These are phyloP conservation scores for Aquilaria agallochum DNA, from an alignment of 441 rosid species.

Conservation along the genomic window DNA sequence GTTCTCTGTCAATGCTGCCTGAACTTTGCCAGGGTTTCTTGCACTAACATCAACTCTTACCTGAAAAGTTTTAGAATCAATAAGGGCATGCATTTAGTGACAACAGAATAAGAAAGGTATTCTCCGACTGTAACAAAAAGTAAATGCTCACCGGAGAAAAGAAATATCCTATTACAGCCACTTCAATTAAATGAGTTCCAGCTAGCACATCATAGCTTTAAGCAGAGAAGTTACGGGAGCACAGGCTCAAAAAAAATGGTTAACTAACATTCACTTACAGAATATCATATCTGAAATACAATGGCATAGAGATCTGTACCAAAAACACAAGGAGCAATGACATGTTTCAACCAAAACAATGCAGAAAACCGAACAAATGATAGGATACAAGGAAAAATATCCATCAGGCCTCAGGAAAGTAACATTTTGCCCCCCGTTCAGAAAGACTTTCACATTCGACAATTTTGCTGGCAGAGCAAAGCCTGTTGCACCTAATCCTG, in stretches of 20 bases:
- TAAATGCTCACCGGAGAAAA: constrained; percentile 79
- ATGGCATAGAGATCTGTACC: not conserved
- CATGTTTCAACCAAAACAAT: not conserved
- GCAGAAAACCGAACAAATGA: not conserved
- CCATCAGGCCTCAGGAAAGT: constrained; percentile 95
- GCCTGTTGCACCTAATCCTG: constrained; percentile 50
- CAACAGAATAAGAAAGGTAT: not conserved
- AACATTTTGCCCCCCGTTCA: constrained; percentile 76
- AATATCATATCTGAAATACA: too few species aligned
- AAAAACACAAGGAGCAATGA: not conserved
- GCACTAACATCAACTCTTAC: constrained; percentile 98
- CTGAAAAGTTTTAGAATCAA: constrained; percentile 33
- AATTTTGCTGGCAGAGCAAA: constrained; percentile 60
- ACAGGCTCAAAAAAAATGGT: constrained; percentile 2
- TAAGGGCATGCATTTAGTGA: not conserved
- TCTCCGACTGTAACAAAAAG: constrained; percentile 6
- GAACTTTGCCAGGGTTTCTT: constrained; percentile 85
- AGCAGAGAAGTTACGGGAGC: constrained; percentile 50
- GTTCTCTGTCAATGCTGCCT: constrained; percentile 93
- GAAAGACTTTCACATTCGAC: constrained; percentile 74
- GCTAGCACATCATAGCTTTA: constrained; percentile 79
- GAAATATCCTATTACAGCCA: constrained; percentile 79
- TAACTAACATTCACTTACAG: constrained; percentile 2
- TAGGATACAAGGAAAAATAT: constrained; percentile 92
- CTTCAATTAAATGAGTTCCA: constrained; percentile 98